Conservation (phyloP, 2,329 filamentous ascomycete genomes). For the Stachybotrys elegans region DNA sequence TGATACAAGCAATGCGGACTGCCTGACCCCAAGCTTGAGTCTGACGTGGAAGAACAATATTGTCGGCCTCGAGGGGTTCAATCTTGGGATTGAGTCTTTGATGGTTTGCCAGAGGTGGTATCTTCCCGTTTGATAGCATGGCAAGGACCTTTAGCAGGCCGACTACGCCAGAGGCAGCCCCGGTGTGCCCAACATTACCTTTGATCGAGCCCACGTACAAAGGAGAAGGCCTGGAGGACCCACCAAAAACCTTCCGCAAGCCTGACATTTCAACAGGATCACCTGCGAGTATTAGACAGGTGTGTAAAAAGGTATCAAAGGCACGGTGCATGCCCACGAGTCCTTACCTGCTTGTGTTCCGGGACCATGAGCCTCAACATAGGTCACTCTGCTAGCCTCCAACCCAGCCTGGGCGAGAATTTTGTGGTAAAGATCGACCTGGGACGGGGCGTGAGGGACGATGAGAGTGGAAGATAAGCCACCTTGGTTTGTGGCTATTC, state of each 20-base stretch:
- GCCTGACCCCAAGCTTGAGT: constrained; percentile 13
- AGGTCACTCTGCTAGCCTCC: not conserved
- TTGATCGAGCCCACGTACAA: not conserved
- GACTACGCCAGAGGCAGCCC: constrained; percentile 22
- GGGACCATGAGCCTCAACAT: constrained; percentile 1
- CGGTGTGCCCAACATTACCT: constrained; percentile 8
- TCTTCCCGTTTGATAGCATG: constrained; percentile 20
- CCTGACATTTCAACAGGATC: not conserved
- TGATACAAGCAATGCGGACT: constrained; percentile 21
- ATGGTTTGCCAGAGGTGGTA: constrained; percentile 20
- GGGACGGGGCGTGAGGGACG: not conserved
- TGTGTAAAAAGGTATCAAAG: not conserved
- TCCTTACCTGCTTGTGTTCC: not conserved
- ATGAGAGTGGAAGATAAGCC: constrained; percentile 21
- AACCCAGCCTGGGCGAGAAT: not conserved
- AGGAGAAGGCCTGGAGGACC: not conserved
- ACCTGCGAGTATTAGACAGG: not conserved
- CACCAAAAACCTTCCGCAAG: not conserved
- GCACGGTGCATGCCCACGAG: not conserved
- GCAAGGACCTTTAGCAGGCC: constrained; percentile 24
- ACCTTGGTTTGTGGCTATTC: constrained; percentile 29
- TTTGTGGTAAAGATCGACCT: not conserved
- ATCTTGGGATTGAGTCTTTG: constrained; percentile 22
- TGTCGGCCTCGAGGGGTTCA: constrained; percentile 8
- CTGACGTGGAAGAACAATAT: constrained; percentile 7